phyloP scores from a whole-genome alignment of 1,284 basidiomycete genomes.

The Pascua guehoae region DNA sequence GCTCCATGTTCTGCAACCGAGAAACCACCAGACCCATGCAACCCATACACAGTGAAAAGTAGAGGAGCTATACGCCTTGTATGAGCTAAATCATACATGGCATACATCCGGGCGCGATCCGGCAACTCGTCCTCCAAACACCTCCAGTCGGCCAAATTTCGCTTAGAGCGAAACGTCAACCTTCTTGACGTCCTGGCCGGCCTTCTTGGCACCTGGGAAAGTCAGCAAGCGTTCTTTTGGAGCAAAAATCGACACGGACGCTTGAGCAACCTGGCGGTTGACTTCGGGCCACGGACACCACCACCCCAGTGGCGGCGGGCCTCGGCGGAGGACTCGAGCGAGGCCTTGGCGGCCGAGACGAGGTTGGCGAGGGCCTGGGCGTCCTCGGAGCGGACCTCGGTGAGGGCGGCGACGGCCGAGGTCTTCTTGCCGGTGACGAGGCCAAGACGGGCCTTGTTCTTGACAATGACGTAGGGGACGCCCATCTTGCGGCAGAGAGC shows the following conservation, averaged over 20 bases:
- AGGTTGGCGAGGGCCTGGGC: constrained; percentile 87
- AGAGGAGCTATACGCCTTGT: too few relatives aligned
- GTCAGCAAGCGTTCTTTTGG: too few relatives aligned
- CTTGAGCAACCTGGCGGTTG: constrained; percentile 83
- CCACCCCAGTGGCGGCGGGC: constrained; percentile 91
- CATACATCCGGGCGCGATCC: too few relatives aligned
- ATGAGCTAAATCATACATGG: background rate
- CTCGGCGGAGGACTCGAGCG: constrained; percentile 95
- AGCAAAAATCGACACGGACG: constrained; percentile 45
- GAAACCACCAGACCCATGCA: too few relatives aligned
- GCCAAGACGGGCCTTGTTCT: constrained; percentile 93
- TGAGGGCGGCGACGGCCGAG: constrained; percentile 80
- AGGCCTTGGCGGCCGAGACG: constrained; percentile 90
- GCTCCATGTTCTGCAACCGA: too few relatives aligned
- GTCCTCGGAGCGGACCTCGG: constrained; percentile 94
- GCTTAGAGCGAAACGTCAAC: constrained; percentile 49
- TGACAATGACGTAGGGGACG: constrained; percentile 93
- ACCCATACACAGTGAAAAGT: too few relatives aligned
- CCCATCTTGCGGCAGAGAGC: constrained; percentile 99
- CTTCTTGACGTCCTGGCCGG: constrained; percentile 47
- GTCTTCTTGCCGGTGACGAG: constrained; percentile 75
- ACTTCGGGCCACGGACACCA: constrained; percentile 91
- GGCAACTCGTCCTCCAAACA: too few relatives aligned
- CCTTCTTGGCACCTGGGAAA: constrained; percentile 64
- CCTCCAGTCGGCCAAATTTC: too few relatives aligned